phyloP scores from a whole-genome alignment of 1,284 basidiomycete species.

The Boletus semigastroideus region DNA sequence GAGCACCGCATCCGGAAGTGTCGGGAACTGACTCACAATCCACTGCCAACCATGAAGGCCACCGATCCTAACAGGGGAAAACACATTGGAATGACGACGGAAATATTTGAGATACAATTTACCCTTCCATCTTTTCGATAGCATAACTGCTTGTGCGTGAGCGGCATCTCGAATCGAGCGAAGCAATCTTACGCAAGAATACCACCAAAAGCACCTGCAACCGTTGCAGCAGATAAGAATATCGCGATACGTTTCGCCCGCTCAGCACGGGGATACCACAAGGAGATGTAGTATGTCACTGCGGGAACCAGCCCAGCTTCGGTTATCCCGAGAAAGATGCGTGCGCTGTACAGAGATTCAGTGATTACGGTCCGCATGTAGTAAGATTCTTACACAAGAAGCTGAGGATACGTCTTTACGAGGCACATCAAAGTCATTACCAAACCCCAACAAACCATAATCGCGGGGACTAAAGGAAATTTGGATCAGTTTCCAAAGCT shows the following conservation, averaged over 20 bases:
- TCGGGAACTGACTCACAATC: constrained; percentile 38
- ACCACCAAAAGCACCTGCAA: constrained; percentile 15
- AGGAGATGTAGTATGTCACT: constrained; percentile 13
- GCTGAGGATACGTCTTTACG: constrained; percentile 31
- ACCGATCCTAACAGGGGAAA: constrained; percentile 28
- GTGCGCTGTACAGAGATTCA: constrained; percentile 34
- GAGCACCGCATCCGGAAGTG: not conserved
- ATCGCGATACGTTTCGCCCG: constrained; percentile 12
- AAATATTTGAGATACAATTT: not conserved
- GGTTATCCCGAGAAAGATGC: constrained; percentile 33
- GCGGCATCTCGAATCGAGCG: not conserved
- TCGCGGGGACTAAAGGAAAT: constrained; percentile 38
- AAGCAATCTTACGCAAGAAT: constrained; percentile 14
- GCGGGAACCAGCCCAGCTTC: constrained; percentile 15
- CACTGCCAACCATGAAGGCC: constrained; percentile 44
- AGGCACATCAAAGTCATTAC: constrained; percentile 39
- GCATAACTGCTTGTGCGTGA: constrained; percentile 9
- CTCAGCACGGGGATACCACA: constrained; percentile 19
- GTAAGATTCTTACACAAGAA: constrained; percentile 23
- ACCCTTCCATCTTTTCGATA: constrained; percentile 23
- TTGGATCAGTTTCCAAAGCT: not conserved
- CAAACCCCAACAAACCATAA: constrained; percentile 49
- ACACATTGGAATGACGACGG: not conserved
- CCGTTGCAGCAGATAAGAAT: constrained; percentile 3
- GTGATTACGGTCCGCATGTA: not conserved